Conservation (phyloP, 169 alveolate species). For the Perkinsus olseni region DNA sequence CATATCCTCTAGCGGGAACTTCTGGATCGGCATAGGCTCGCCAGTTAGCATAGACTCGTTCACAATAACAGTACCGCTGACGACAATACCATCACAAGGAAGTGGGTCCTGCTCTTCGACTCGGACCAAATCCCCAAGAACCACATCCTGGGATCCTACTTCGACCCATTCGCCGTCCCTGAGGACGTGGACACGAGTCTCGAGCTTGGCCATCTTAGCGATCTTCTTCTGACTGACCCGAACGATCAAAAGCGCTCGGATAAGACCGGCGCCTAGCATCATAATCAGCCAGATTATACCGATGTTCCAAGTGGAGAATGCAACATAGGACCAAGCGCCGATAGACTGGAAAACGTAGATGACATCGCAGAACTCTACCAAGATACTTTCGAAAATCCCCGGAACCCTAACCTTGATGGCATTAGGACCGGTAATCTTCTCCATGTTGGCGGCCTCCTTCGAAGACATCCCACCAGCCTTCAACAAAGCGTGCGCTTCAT, state of each 20-base stretch:
- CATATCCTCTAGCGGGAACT: background rate
- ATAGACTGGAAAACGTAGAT: background rate
- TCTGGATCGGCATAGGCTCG: slow-evolving; percentile 17
- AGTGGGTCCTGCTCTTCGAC: background rate
- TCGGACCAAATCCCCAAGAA: background rate
- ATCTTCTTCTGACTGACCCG: background rate
- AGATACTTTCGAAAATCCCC: background rate
- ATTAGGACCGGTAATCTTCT: background rate
- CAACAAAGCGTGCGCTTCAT: background rate
- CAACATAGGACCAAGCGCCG: background rate
- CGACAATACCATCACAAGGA: slow-evolving; percentile 7
- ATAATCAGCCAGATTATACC: background rate
- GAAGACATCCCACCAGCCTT: background rate
- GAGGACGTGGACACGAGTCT: background rate
- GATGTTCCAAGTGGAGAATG: background rate
- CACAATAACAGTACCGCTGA: background rate
- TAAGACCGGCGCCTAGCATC: background rate
- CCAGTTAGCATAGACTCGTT: slow-evolving; percentile 8
- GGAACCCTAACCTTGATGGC: background rate
- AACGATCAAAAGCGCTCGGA: background rate
- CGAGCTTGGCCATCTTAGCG: background rate
- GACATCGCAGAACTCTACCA: background rate
- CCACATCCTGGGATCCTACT: background rate
- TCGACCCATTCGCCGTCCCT: background rate
- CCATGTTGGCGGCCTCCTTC: background rate